Evolutionary conservation across 2,329 filamentous ascomycete species (phyloP), one percentile per base, ranked within the genome.

Genomic region (Clonostachys rhizophaga): DNA sequence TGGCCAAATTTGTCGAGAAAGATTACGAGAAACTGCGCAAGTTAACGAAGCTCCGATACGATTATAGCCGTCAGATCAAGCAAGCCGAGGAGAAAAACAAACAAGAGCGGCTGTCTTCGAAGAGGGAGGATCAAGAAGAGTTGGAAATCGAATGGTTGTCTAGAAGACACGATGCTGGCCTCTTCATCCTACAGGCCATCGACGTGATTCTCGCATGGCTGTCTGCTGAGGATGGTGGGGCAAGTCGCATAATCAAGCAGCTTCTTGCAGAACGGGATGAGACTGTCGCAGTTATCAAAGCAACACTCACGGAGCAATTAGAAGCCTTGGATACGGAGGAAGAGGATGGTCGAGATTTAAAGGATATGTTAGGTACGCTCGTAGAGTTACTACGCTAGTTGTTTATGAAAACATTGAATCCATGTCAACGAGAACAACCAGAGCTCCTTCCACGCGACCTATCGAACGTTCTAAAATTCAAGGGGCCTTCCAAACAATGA

Each of bases 1-100:
- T 97, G 5, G 92, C 91, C 43, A 99, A 99, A 61, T 97, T 97
- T 58, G 87, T 96, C 16, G 94, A 99, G 65, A 95, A 90, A 61
- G 84, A 96, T 54, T 96, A 95, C 62, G 89, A 86, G 55, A 97
- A 97, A 72, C 81, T 90, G 36, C 70, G 62, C 6, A 89, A 84
- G 60, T 72, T 97, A 5, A 64, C 95, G 35, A 74, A 78, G 50
- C 65, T 96, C 43, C 80, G 91, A 39, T 71, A 81, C 43, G 86
- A 88, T 12, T 95, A 91, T 61, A 78, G 79, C 1, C 70, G 68
- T 1, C 70, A 75, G 0, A 83, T 89, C 1, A 86, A 91, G 45
- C 55, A 53, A 16, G 64, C 61, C 16, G 64, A 68, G 50, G 81
- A 88, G 59, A 79, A 79, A 46, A 70, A 70, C 44, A 52, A 57